These are phyloP conservation scores for Circinella umbellata DNA, from an alignment of 371 early-diverging fungal species.

Conservation along the genomic window DNA sequence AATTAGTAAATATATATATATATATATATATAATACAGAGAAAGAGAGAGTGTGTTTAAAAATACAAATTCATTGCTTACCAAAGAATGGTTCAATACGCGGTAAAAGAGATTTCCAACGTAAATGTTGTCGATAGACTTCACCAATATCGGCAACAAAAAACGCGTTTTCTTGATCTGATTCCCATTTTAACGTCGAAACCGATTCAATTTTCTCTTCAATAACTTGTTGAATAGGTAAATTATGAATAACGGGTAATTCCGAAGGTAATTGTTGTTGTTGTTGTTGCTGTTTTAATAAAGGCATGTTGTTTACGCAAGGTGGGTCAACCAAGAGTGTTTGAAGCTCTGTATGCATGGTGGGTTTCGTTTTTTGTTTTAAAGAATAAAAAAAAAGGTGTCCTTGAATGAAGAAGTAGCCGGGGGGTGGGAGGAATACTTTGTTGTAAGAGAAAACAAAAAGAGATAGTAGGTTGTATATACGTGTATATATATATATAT, in stretches of 20 bases:
- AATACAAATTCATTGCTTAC: conserved; percentile 34
- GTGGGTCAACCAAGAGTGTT: conserved; percentile 30
- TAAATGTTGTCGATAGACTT: conserved; percentile 82
- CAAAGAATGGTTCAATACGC: conserved; percentile 93
- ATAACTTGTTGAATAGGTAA: conserved; percentile 39
- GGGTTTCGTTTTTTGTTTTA: no score
- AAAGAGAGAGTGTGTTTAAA: conserved; percentile 21
- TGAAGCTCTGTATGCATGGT: conserved; percentile 43
- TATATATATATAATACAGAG: conserved; percentile 13
- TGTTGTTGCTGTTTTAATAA: conserved; percentile 12
- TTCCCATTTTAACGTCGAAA: conserved; percentile 54
- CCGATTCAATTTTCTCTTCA: conserved; percentile 39
- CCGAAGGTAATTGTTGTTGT: conserved; percentile 5
- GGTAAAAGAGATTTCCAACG: conserved; percentile 86
- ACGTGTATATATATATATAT: no score
- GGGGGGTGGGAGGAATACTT: no score
- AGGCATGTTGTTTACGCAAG: conserved; percentile 4
- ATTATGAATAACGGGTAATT: conserved; percentile 28
- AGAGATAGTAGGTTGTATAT: background rate
- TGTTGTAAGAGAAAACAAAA: background rate
- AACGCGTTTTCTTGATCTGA: conserved; percentile 87
- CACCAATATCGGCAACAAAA: conserved; percentile 91
- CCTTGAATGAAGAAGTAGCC: background rate
- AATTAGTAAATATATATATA: background rate
- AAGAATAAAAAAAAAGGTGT: background rate